Conservation (phyloP, 2,329 filamentous ascomycete genomes). For the Paramyrothecium sp. region DNA sequence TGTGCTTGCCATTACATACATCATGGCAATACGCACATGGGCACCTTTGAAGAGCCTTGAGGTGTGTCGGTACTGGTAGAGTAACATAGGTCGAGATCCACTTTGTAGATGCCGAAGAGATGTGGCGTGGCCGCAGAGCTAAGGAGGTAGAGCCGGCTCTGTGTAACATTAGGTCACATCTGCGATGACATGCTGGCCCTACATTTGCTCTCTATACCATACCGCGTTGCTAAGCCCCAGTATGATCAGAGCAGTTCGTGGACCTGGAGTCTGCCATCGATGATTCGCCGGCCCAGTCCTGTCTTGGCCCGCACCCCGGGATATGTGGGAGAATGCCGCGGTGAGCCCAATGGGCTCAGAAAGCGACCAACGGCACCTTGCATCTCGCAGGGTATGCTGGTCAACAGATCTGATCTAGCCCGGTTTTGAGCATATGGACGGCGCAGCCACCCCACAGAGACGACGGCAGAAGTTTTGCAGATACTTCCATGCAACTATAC, state of each 20-base stretch:
- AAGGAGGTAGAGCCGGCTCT: not conserved
- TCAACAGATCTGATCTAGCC: not conserved
- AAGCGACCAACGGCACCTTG: not conserved
- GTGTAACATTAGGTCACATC: not conserved
- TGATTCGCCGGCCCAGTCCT: not conserved
- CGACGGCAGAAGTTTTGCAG: not conserved
- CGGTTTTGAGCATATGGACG: not conserved
- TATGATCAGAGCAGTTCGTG: no score
- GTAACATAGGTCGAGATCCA: not conserved
- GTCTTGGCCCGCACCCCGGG: not conserved
- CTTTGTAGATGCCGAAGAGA: not conserved
- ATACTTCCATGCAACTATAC: not conserved
- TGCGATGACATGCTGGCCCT: no score
- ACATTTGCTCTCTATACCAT: no score
- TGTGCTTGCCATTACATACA: not conserved
- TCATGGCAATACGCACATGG: not conserved
- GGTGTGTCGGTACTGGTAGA: not conserved
- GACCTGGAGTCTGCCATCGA: no score
- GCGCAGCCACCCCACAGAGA: not conserved
- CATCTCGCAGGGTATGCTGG: not conserved
- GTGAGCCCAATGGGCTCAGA: not conserved
- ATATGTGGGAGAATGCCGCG: not conserved
- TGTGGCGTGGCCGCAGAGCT: not conserved
- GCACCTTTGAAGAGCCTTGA: not conserved
- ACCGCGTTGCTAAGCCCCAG: no score